Base-by-base conservation (phyloP, 208 protist genomes). In the Endotrypanum monterogeii region DNA sequence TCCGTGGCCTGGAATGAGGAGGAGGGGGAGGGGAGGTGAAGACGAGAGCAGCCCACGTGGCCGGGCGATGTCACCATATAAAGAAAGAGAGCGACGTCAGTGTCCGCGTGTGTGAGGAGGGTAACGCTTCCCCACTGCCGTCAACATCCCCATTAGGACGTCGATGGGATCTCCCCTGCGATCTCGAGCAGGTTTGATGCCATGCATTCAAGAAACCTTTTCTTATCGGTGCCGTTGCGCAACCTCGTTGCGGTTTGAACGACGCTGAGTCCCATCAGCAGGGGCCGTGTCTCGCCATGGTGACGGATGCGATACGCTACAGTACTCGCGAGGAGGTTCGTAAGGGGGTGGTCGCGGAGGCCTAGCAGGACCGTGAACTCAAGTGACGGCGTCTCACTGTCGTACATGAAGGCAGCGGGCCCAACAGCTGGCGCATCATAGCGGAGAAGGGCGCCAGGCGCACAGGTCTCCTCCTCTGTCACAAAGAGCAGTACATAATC, bases 311-410 rank as follows among this genome's bases (percentile, higher is more conserved):
- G 73, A 55, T 88, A 83, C 4, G 85, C 86, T 35, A 94, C 39
- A 48, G 82, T 83, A 73, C 84, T 84, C 25, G 89, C 86, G 25
- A 90, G 50, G 37, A 94, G 63, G 67, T 91, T 89, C 44, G 92
- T 96, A 8, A 96, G 85, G 0, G 89, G 86, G 79, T 94, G 79
- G 77, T 96, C 92, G 30, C 92, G 88, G 67, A 92, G 39, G 9
- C 92, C 92, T 0, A 96, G 78, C 55, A 94, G 84, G 73, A 86
- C 85, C 30, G 76, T 73, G 32, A 88, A 83, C 35, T 92, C 84
- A 23, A 86, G 60, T 2, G 82, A 79, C 2, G 83, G 84, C 30
- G 86, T 71, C 60, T 83, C 87, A 1, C 51, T 76, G 0, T 84
- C 72, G 63, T 84, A 84, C 68, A 83, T 72, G 67, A 84, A 81